Evolutionary conservation across 176 grass and related monocot species (phyloP), one percentile per base, ranked within the genome.

Genomic region (Tillandsia leiboldiana): DNA sequence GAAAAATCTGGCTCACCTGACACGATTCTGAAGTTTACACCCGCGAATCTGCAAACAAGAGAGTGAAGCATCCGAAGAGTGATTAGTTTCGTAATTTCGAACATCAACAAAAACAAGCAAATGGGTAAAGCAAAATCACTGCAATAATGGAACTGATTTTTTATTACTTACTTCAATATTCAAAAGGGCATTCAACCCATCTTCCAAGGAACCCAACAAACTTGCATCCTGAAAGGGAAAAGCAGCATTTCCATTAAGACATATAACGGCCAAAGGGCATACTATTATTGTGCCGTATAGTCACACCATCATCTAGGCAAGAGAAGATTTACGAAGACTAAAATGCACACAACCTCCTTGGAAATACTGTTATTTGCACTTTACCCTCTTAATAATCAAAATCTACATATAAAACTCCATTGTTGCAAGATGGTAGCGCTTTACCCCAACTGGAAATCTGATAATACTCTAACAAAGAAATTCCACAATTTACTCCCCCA

Each of bases 121-220:
- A 61, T 9, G 56, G 0, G n/a, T n/a, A 59, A 58, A 58, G 54
- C 14, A 8, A 59, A 18, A 61, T 61, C 9, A 23, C 8, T 18
- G 56, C 22, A 1, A 17, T 20, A 47, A 72, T 28, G 11, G 48
- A 1, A n/a, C 50, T 9, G 49, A 20, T 24, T 14, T 24, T 3
- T 12, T 11, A 20, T 26, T 24, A 73, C 71, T 59, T 79, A 92
- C 83, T 83, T 88, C 85, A 83, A 88, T 80, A 75, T 92, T 92
- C 27, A 92, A 56, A 49, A 92, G 71, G 63, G 85, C 80, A 73
- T 82, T 88, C 62, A 92, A 74, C 29, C 85, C 90, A 76, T 88
- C 90, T 75, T 92, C 80, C 11, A 92, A 51, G 72, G 90, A 80
- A 10, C 67, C 77, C 77, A 92, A 79, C 52, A 92, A 68, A 72